phyloP scores from a whole-genome alignment of 73 alveolate genomes.

The Urostyla sp. region DNA sequence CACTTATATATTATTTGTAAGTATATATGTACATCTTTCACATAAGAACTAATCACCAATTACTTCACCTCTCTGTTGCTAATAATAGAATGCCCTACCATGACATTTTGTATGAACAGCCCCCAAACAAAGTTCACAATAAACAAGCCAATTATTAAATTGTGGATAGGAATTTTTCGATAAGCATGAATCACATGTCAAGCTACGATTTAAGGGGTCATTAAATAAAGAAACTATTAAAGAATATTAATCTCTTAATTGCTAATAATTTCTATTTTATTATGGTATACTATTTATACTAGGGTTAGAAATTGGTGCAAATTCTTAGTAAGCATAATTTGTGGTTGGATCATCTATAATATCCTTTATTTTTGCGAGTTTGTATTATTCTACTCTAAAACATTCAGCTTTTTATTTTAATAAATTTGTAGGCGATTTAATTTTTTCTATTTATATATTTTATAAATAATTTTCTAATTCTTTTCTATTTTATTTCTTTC shows the following conservation, averaged over 20 bases:
- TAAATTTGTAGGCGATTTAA: background rate
- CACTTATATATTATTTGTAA: background rate
- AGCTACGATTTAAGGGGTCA: background rate
- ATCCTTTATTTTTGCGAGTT: background rate
- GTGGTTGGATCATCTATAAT: conserved; percentile 23
- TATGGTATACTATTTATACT: conserved; percentile 7
- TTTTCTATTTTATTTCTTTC: background rate
- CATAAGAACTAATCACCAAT: conserved; percentile 9
- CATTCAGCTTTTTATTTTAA: background rate
- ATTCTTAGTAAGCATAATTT: conserved; percentile 29
- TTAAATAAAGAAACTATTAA: background rate
- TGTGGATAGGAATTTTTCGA: background rate
- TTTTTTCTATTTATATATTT: background rate
- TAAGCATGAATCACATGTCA: conserved; percentile 31
- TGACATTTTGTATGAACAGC: conserved; percentile 34
- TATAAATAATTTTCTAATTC: background rate
- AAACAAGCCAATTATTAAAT: background rate
- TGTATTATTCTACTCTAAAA: background rate
- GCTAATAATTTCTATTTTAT: background rate
- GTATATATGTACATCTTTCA: conserved; percentile 31
- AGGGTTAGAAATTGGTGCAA: conserved; percentile 15
- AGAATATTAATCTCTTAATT: background rate
- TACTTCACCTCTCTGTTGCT: background rate
- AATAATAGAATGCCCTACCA: background rate
- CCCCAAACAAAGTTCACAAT: conserved; percentile 4